Evolutionary conservation across 1,139 yeast species (phyloP).

Genomic region (Hansenula anomala): DNA sequence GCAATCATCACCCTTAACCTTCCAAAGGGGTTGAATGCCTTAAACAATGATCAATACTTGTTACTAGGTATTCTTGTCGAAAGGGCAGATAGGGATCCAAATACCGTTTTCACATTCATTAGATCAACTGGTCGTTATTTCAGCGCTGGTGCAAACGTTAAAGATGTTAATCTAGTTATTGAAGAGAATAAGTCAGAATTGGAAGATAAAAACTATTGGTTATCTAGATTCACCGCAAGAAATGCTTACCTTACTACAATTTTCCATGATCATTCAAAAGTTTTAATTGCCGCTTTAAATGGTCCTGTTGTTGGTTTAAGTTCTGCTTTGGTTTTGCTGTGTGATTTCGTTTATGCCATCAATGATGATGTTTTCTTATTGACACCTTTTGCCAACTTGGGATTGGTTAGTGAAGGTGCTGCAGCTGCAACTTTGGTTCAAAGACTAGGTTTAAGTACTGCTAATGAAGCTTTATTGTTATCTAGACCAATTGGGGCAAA

Average conservation of each 20-base stretch:
- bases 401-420: slow-evolving; percentile 83
- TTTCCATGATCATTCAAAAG: slow-evolving; percentile 67
- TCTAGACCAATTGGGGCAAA: slow-evolving; percentile 62
- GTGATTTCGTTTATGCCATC: slow-evolving; percentile 71
- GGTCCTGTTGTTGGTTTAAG: slow-evolving; percentile 87
- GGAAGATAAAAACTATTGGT: slow-evolving; percentile 46
- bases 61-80: slow-evolving; percentile 57
- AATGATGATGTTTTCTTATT: slow-evolving; percentile 58
- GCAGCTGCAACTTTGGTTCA: slow-evolving; percentile 63
- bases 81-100: slow-evolving; percentile 62
- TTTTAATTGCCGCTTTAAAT: slow-evolving; percentile 70
- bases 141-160: slow-evolving; percentile 82
- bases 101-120: slow-evolving; percentile 61
- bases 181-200: slow-evolving; percentile 8
- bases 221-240: slow-evolving; percentile 58
- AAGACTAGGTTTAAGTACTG: slow-evolving; percentile 70
- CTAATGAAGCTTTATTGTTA: slow-evolving; percentile 69
- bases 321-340: slow-evolving; percentile 68
- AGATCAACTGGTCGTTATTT: slow-evolving; percentile 74
- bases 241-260: slow-evolving; percentile 67
- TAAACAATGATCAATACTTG: slow-evolving; percentile 62
- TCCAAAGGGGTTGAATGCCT: slow-evolving; percentile 63
- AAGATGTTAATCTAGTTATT: slow-evolving; percentile 26
- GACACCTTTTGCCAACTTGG: slow-evolving; percentile 79
- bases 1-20: slow-evolving; percentile 65